Base-by-base conservation (phyloP, 305 asterid genomes). In the Fraxinus xanthoxyloides region DNA sequence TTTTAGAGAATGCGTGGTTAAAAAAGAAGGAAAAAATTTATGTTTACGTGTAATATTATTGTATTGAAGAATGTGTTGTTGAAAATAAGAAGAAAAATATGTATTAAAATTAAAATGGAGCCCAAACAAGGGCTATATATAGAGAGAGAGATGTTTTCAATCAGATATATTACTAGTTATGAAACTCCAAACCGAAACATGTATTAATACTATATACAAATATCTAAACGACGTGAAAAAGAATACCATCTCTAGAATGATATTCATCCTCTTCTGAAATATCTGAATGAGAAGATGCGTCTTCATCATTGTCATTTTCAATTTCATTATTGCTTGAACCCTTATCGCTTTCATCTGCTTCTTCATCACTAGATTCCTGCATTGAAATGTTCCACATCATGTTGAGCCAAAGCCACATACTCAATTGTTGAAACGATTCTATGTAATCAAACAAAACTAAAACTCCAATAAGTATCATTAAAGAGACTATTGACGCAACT, bases 281-380 rank as follows among this genome's bases (percentile, higher is more conserved):
- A 51, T 85, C 94, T 76, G 90, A 84, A n/a, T 75, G 74, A 75
- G 87, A 84, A 78, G 85, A 85, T 72, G 59, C 38, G 67, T 79
- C 73, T 54, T 87, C 89, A 74, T 85, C 89, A 21, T 48, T 82
- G 65, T 56, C 84, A 77, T 56, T 72, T 82, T 87, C 89, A 34
- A 76, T 81, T 36, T 87, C 91, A 72, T 79, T 59, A 72, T 85
- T 91, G 79, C 82, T 83, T 12, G 87, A 86, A 85, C 82, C 85
- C 75, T 74, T 77, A 78, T 86, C 83, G 69, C 72, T 56, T 72
- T 67, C 82, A 77, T 81, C 78, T 8, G 30, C 84, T n/a, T 77
- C 89, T 78, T 85, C 89, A 69, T 83, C 94, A 34, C 86, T 93
- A 78, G 88, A 86, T 83, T 89, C 97, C 97, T 93, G 90, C 87